Percentiles rank a stretch among this genome's conserved stretches.
phyloP scores from a whole-genome alignment of 2,329 filamentous ascomycete genomes.

The Talaromyces islandicus region DNA sequence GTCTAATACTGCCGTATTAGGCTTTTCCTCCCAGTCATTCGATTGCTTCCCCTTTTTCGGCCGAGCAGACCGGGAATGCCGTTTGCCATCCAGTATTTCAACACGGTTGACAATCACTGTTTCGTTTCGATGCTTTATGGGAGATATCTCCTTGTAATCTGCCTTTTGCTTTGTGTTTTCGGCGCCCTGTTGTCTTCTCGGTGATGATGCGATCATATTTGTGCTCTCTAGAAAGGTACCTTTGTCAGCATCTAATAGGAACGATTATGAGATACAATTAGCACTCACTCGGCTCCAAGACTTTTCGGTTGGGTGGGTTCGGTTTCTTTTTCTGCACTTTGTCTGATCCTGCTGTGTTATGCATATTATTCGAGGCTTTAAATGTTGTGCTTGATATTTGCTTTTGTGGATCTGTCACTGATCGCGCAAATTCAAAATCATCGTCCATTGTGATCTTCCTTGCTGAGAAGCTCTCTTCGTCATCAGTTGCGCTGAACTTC shows the following conservation, averaged over 20 bases:
- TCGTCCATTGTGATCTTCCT: constrained; percentile 18
- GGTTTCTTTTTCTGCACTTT: constrained; percentile 11
- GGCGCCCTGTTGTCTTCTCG: constrained; percentile 17
- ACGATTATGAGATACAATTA: background rate
- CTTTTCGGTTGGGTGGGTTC: constrained; percentile 23
- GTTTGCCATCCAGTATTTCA: constrained; percentile 6
- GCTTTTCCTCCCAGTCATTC: background rate
- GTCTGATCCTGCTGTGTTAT: background rate
- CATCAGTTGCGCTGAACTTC: constrained; percentile 51
- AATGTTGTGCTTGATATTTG: background rate
- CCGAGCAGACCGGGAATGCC: background rate
- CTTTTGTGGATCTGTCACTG: constrained; percentile 16
- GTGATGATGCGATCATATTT: constrained; percentile 41
- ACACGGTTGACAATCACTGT: background rate
- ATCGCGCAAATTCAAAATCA: constrained; percentile 29
- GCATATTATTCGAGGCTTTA: background rate
- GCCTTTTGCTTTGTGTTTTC: background rate
- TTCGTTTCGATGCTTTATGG: background rate
- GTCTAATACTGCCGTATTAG: background rate
- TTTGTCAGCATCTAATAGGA: constrained; percentile 12
- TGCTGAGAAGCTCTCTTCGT: constrained; percentile 32
- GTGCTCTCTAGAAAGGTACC: constrained; percentile 37
- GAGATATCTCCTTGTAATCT: constrained; percentile 3
- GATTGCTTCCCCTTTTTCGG: constrained; percentile 3
- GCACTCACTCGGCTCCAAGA: constrained; percentile 39